Percentiles rank a stretch among this genome's conserved stretches.
Conservation (phyloP, 2,329 filamentous ascomycete species). For the Periglandula ipomoeae region DNA sequence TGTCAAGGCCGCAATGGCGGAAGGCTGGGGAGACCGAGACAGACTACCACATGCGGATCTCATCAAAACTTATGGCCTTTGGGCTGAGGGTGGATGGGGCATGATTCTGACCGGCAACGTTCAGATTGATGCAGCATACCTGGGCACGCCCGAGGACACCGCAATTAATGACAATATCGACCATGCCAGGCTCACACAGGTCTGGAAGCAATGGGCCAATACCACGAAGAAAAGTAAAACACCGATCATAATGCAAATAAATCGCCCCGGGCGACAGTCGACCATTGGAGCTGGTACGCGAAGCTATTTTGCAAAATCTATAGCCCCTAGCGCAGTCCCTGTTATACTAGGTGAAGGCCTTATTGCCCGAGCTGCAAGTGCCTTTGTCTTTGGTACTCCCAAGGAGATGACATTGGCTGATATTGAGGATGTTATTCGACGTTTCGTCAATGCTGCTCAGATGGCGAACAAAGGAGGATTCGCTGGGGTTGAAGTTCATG, state of each 20-base stretch:
- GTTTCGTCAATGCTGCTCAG: conserved; percentile 44
- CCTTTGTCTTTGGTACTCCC: conserved; percentile 41
- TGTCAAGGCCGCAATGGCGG: conserved; percentile 41
- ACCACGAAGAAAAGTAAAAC: conserved; percentile 25
- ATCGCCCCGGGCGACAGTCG: conserved; percentile 38
- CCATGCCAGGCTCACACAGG: conserved; percentile 18
- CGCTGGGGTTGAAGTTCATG: conserved; percentile 36
- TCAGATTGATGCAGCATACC: conserved; percentile 28
- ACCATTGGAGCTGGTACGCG: conserved; percentile 27
- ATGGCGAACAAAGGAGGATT: conserved; percentile 37
- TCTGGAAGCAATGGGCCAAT: conserved; percentile 30
- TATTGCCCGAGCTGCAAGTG: conserved; percentile 21
- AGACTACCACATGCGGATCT: conserved; percentile 34
- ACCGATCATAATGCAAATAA: conserved; percentile 37
- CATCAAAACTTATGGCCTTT: conserved; percentile 37
- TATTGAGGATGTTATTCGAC: conserved; percentile 40
- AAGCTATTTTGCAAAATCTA: conserved; percentile 25
- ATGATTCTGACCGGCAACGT: conserved; percentile 43
- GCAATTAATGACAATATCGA: conserved; percentile 22
- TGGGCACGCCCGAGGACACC: conserved; percentile 26
- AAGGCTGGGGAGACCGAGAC: conserved; percentile 30
- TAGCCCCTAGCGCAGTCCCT: conserved; percentile 35
- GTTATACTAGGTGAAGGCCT: conserved; percentile 30
- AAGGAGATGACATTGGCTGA: conserved; percentile 46
- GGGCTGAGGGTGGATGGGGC: conserved; percentile 46